These are phyloP conservation scores for Chaetomiaceae sp. DNA, from an alignment of 2,329 filamentous ascomycete species.

Conservation along the genomic window DNA sequence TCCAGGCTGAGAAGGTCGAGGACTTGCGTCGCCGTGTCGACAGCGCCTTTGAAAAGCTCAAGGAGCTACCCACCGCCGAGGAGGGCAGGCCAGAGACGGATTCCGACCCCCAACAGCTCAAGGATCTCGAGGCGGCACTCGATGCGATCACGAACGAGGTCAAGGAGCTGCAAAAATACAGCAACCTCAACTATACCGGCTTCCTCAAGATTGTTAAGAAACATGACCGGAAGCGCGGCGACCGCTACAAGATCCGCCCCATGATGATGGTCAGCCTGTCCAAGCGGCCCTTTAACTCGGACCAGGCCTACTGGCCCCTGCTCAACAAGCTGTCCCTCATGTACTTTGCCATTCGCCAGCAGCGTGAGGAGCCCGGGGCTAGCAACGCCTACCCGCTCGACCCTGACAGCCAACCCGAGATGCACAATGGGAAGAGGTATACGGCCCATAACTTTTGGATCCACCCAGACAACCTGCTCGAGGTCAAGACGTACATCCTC, in stretches of 20 bases:
- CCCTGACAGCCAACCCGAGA: constrained; percentile 51
- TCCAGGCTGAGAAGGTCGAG: constrained; percentile 75
- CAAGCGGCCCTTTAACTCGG: constrained; percentile 90
- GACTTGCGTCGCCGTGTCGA: constrained; percentile 52
- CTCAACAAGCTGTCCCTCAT: constrained; percentile 89
- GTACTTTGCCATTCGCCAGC: constrained; percentile 90
- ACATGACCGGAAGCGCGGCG: constrained; percentile 88
- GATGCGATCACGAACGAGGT: constrained; percentile 86
- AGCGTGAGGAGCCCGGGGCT: constrained; percentile 57
- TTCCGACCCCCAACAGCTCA: constrained; percentile 51
- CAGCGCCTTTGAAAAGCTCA: constrained; percentile 63
- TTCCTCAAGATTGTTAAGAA: constrained; percentile 99
- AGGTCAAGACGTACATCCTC: constrained; percentile 94
- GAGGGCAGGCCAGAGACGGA: constrained; percentile 43
- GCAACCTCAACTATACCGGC: constrained; percentile 93
- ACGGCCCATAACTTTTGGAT: constrained; percentile 96
- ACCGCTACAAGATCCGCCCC: constrained; percentile 81
- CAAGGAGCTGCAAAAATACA: constrained; percentile 91
- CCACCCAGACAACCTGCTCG: constrained; percentile 88
- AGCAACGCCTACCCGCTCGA: constrained; percentile 40
- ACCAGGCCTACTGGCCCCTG: constrained; percentile 80
- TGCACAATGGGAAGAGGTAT: constrained; percentile 66
- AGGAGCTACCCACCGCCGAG: constrained; percentile 69
- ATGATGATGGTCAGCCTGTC: constrained; percentile 86
- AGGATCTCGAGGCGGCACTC: constrained; percentile 72